Evolutionary conservation across 106 monocot species (phyloP).

Genomic region (Vanilla planifolia): DNA sequence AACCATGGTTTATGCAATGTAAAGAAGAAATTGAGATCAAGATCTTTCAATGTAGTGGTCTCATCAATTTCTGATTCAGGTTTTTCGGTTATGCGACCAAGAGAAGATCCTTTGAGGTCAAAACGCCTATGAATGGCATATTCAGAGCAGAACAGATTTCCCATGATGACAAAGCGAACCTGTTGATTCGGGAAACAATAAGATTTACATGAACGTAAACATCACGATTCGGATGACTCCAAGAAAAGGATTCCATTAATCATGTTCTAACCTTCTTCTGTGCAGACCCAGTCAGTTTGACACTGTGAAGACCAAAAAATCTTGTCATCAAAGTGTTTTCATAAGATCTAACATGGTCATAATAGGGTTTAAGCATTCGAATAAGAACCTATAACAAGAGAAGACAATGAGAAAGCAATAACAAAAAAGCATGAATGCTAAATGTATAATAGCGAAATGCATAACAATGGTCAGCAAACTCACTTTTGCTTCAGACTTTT

Average conservation of each 20-base stretch:
- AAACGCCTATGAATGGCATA: conserved; percentile 58
- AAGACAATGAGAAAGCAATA: neutral
- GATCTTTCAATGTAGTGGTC: conserved; percentile 70
- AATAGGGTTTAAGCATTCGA: conserved; percentile 68
- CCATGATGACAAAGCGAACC: conserved; percentile 76
- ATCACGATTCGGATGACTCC: neutral
- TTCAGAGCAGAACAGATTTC: conserved; percentile 65
- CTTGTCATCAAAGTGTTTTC: conserved; percentile 61
- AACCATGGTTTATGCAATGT: conserved; percentile 32
- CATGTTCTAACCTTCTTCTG: conserved; percentile 29
- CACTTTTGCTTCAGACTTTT: conserved; percentile 78
- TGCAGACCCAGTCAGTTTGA: conserved; percentile 64
- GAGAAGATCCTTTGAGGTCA: conserved; percentile 70
- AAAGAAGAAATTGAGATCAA: conserved; percentile 65
- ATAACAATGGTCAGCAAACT: neutral
- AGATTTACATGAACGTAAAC: neutral
- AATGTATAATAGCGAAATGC: neutral
- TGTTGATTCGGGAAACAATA: conserved; percentile 11
- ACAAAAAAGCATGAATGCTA: neutral
- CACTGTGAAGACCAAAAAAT: conserved; percentile 75
- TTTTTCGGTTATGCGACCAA: conserved; percentile 55
- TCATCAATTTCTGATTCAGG: conserved; percentile 52
- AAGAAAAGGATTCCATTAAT: neutral
- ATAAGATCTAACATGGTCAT: conserved; percentile 45
- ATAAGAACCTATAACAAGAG: conserved; percentile 45